Conservation (phyloP, 1,284 basidiomycete species). For the Ustilago crameri region DNA sequence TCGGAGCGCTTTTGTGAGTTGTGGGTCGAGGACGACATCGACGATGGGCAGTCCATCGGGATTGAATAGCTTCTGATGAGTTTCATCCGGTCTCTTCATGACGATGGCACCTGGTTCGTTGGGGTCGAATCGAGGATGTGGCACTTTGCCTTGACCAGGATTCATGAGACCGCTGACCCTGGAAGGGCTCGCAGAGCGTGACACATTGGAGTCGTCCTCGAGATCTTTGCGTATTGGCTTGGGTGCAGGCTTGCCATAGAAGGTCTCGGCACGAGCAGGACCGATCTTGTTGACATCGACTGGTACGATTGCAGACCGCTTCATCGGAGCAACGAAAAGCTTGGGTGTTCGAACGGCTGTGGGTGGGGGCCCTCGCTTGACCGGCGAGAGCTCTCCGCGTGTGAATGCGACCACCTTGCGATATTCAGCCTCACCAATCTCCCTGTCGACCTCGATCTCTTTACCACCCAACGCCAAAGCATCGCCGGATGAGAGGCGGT, state of each 20-base stretch:
- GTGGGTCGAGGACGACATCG: conserved; percentile 90
- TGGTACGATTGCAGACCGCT: conserved; percentile 30
- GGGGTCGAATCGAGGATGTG: conserved; percentile 55
- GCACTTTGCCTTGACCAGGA: conserved; percentile 29
- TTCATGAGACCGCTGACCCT: conserved; percentile 37
- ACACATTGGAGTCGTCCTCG: conserved; percentile 5
- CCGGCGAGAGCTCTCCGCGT: conserved; percentile 33
- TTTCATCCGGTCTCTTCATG: conserved; percentile 81
- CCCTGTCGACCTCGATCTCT: conserved; percentile 51
- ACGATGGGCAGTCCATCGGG: conserved; percentile 70
- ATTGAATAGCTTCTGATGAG: conserved; percentile 77
- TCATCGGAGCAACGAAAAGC: conserved; percentile 33
- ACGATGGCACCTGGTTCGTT: conserved; percentile 77
- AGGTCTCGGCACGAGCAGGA: conserved; percentile 42
- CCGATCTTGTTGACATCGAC: conserved; percentile 40
- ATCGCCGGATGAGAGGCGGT: conserved; percentile 46
- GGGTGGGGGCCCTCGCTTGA: conserved; percentile 29
- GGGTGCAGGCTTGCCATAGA: conserved; percentile 40
- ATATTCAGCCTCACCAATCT: conserved; percentile 36
- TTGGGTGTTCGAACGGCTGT: conserved; percentile 32
- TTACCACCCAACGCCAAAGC: conserved; percentile 54
- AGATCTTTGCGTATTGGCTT: conserved; percentile 10
- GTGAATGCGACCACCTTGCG: conserved; percentile 31
- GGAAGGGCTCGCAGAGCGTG: conserved; percentile 23
- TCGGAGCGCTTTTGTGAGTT: conserved; percentile 84